These are phyloP conservation scores for Penicillium coprophilum DNA, from an alignment of 495 filamentous ascomycete species.

Conservation along the genomic window DNA sequence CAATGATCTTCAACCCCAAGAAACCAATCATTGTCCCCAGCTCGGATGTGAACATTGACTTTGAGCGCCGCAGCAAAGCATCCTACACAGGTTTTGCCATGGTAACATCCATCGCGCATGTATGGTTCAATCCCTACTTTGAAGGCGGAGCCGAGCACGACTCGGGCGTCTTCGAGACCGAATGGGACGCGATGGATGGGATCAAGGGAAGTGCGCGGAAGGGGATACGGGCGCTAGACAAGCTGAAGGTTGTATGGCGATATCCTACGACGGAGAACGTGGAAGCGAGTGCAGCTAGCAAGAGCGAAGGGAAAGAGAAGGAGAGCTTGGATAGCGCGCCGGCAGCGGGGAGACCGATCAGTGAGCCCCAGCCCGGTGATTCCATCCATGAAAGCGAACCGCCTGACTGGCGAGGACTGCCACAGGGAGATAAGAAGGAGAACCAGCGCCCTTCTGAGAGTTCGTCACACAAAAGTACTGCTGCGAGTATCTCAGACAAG, in stretches of 20 bases:
- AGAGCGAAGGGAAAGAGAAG: constrained; percentile 19
- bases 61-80: constrained; percentile 77
- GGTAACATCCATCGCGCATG: constrained; percentile 89
- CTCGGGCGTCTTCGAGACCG: constrained; percentile 61
- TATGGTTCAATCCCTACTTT: constrained; percentile 96
- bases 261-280: constrained; percentile 33
- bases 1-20: constrained; percentile 76
- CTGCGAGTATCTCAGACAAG: constrained; percentile 2
- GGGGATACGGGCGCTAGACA: constrained; percentile 78
- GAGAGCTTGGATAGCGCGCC: constrained; percentile 18
- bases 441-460: neutral
- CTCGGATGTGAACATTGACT: constrained; percentile 84
- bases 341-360: constrained; percentile 46
- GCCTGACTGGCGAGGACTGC: constrained; percentile 68
- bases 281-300: neutral
- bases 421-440: constrained; percentile 7
- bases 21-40: constrained; percentile 66
- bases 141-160: constrained; percentile 71
- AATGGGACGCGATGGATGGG: constrained; percentile 68
- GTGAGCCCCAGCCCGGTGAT: constrained; percentile 59
- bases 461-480: constrained; percentile 13
- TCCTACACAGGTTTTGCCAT: constrained; percentile 74
- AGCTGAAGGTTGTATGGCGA: constrained; percentile 84
- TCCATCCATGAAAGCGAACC: constrained; percentile 64
- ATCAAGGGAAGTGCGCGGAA: constrained; percentile 79